A percentile compares a stretch with the other conserved stretches of the same genome.
Evolutionary conservation across 176 grass and related monocot species (phyloP).

Genomic region (Calamus simplicifolius): DNA sequence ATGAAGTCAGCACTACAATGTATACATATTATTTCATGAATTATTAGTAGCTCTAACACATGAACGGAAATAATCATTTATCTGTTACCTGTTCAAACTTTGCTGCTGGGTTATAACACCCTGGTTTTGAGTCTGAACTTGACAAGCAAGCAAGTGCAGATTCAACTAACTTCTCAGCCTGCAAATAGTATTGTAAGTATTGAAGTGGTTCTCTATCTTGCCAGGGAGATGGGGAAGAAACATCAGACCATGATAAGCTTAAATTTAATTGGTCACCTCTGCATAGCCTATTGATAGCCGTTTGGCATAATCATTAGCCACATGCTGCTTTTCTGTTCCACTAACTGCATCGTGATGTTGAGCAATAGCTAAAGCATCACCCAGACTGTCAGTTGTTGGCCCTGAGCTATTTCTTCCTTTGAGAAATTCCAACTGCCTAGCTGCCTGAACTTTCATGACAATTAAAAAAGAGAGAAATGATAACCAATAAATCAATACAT

Average conservation of each 20-base stretch:
- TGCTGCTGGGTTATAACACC: conserved; percentile 38
- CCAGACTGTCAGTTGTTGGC: conserved; percentile 52
- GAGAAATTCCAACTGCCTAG: conserved; percentile 82
- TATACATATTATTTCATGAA: too few species aligned
- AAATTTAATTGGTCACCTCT: conserved; percentile 27
- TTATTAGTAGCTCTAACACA: too few species aligned
- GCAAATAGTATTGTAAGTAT: conserved; percentile 13
- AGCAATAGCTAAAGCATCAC: conserved; percentile 78
- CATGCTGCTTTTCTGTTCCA: conserved; percentile 98
- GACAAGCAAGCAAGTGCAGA: conserved; percentile 79
- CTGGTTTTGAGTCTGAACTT: conserved; percentile 37
- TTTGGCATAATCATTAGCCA: conserved; percentile 97
- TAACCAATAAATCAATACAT: not conserved
- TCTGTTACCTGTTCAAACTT: conserved; percentile 59
- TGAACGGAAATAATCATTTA: too few species aligned
- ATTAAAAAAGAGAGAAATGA: not conserved
- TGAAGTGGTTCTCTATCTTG: not conserved
- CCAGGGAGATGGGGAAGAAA: too few species aligned
- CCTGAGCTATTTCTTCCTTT: conserved; percentile 46
- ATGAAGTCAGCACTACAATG: too few species aligned
- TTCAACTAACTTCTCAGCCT: conserved; percentile 77
- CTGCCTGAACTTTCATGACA: conserved; percentile 40
- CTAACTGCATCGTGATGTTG: conserved; percentile 93
- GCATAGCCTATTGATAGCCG: conserved; percentile 85
- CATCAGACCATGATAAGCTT: too few species aligned